Percentiles rank a stretch among this genome's conserved stretches.
Evolutionary conservation across 345 rosid species (phyloP).

Genomic region (Eucalyptus regnans): DNA sequence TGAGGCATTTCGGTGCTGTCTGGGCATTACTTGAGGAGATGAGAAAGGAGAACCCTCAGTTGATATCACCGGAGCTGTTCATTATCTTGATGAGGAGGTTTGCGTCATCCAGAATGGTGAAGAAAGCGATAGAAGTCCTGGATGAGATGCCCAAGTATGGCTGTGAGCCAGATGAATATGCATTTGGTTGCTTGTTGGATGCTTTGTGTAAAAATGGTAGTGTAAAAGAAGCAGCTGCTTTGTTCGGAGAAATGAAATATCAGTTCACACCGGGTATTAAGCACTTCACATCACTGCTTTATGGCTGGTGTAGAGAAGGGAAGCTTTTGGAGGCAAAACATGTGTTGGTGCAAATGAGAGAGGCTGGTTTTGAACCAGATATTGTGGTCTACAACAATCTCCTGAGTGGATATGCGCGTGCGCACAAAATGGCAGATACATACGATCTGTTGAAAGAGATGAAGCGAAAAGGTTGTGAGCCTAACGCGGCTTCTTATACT

Average conservation of each 20-base stretch:
- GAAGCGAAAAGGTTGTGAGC: slow-evolving; percentile 55
- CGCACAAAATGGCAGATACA: slow-evolving; percentile 68
- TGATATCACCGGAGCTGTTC: slow-evolving; percentile 67
- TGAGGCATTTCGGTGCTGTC: slow-evolving; percentile 78
- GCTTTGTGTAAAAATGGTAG: slow-evolving; percentile 73
- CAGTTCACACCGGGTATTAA: slow-evolving; percentile 38
- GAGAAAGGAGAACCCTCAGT: slow-evolving; percentile 57
- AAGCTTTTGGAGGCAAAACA: slow-evolving; percentile 80
- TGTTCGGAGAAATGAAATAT: slow-evolving; percentile 67
- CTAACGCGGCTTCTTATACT: slow-evolving; percentile 53
- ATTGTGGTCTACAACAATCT: slow-evolving; percentile 70
- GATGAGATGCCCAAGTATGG: slow-evolving; percentile 95
- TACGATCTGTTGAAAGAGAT: slow-evolving; percentile 71
- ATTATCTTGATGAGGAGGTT: slow-evolving; percentile 65
- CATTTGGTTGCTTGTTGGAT: slow-evolving; percentile 69
- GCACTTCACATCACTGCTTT: slow-evolving; percentile 63
- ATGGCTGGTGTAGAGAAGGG: slow-evolving; percentile 94
- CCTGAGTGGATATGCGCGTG: slow-evolving; percentile 47
- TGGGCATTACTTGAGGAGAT: slow-evolving; percentile 89
- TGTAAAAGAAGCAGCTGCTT: slow-evolving; percentile 78
- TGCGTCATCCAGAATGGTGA: slow-evolving; percentile 58
- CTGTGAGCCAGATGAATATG: slow-evolving; percentile 61
- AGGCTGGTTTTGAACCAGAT: slow-evolving; percentile 73
- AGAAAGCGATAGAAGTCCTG: slow-evolving; percentile 77
- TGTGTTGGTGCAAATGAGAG: slow-evolving; percentile 80